A percentile compares a stretch with the other conserved stretches of the same genome.
These are phyloP conservation scores for Platismatia glauca DNA, from an alignment of 495 filamentous ascomycete genomes.

Conservation along the genomic window DNA sequence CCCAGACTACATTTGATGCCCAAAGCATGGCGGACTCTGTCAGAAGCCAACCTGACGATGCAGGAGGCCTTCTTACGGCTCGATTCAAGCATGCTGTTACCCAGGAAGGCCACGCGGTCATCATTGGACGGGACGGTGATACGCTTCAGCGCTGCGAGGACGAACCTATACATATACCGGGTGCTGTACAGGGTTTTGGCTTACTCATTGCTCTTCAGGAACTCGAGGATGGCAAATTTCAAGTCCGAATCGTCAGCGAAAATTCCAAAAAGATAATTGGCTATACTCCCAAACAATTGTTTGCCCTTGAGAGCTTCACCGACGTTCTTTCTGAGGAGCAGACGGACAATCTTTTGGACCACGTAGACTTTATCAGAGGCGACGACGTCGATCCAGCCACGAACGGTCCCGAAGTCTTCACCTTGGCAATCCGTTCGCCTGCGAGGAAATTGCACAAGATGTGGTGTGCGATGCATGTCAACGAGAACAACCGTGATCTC, in stretches of 20 bases:
- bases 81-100: slow-evolving; percentile 76
- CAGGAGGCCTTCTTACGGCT: slow-evolving; percentile 45
- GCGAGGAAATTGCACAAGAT: slow-evolving; percentile 49
- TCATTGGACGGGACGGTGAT: slow-evolving; percentile 66
- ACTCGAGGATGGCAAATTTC: slow-evolving; percentile 53
- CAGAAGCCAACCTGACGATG: slow-evolving; percentile 25
- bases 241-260: slow-evolving; percentile 76
- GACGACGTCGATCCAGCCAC: slow-evolving; percentile 60
- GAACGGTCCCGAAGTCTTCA: slow-evolving; percentile 84
- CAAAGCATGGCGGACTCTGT: slow-evolving; percentile 14
- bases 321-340: slow-evolving; percentile 79
- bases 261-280: slow-evolving; percentile 72
- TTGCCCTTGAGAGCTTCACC: slow-evolving; percentile 63
- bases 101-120: slow-evolving; percentile 73
- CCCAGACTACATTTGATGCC: slow-evolving; percentile 6
- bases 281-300: slow-evolving; percentile 69
- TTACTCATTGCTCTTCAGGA: slow-evolving; percentile 70
- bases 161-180: slow-evolving; percentile 87
- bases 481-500: slow-evolving; percentile 52
- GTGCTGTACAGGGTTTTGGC: slow-evolving; percentile 83
- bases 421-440: slow-evolving; percentile 55
- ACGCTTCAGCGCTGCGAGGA: slow-evolving; percentile 68
- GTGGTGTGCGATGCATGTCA: slow-evolving; percentile 85
- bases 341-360: slow-evolving; percentile 70
- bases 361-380: slow-evolving; percentile 78